Evolutionary conservation across 2,329 filamentous ascomycete genomes (phyloP).

Genomic region (Ceratocystis cubensis): DNA sequence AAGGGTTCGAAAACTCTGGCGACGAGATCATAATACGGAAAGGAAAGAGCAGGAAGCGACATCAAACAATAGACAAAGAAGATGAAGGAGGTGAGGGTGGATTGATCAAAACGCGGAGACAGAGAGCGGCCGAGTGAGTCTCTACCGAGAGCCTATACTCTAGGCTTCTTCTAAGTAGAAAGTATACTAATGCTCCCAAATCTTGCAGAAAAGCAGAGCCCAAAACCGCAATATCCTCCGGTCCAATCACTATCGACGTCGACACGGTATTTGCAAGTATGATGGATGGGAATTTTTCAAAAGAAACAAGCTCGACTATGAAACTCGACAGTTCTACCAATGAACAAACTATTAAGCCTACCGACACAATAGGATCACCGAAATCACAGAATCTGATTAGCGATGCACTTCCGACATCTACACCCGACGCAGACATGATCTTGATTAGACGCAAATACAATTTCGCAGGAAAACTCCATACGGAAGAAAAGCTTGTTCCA

Average conservation of each 20-base stretch:
- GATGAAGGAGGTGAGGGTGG: constrained; percentile 49
- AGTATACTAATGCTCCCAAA: constrained; percentile 19
- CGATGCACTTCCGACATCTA: background rate
- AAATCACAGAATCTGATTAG: constrained; percentile 1
- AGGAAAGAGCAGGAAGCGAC: constrained; percentile 39
- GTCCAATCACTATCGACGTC: constrained; percentile 56
- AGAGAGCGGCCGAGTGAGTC: constrained; percentile 51
- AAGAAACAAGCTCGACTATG: constrained; percentile 13
- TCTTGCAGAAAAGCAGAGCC: constrained; percentile 42
- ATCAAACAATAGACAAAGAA: constrained; percentile 35
- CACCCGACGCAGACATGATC: constrained; percentile 35
- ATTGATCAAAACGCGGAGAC: constrained; percentile 59
- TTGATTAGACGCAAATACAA: constrained; percentile 60
- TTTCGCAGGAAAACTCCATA: constrained; percentile 60
- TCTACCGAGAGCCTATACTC: background rate
- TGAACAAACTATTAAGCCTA: background rate
- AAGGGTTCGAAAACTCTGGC: constrained; percentile 51
- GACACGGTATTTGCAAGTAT: constrained; percentile 59
- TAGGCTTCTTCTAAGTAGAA: background rate
- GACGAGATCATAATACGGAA: constrained; percentile 57
- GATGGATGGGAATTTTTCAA: constrained; percentile 33
- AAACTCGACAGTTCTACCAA: background rate
- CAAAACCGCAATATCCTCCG: constrained; percentile 38
- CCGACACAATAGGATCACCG: background rate
- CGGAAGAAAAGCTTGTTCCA: constrained; percentile 57